Percentiles rank a stretch among this genome's conserved stretches.
Evolutionary conservation across 2,329 filamentous ascomycete genomes (phyloP).

Genomic region (Tolypocladium paradoxum): DNA sequence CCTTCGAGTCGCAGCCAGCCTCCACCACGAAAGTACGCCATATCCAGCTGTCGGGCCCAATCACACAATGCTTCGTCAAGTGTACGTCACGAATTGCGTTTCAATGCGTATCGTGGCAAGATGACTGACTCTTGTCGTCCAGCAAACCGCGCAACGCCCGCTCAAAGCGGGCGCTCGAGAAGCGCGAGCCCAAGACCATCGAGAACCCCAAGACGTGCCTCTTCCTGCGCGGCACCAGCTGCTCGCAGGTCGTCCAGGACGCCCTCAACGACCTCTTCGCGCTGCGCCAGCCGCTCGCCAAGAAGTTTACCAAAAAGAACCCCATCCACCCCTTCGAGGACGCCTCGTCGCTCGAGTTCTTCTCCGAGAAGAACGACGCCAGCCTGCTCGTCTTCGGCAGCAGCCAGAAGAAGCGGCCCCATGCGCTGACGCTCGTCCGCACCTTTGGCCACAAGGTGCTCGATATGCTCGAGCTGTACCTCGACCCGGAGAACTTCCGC

Average conservation of each 20-base stretch:
- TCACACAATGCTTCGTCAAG: conserved; percentile 36
- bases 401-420: conserved; percentile 90
- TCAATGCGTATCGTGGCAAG: no score
- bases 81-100: conserved; percentile 21
- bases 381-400: conserved; percentile 74
- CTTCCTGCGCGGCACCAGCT: conserved; percentile 78
- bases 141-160: conserved; percentile 63
- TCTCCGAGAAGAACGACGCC: conserved; percentile 92
- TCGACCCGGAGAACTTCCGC: conserved; percentile 64
- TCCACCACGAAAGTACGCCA: neutral
- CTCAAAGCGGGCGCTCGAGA: conserved; percentile 89
- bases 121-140: neutral
- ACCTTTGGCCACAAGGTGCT: conserved; percentile 80
- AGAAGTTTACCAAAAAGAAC: conserved; percentile 97
- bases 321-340: conserved; percentile 91
- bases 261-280: conserved; percentile 77
- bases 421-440: conserved; percentile 72
- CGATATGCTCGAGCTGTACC: conserved; percentile 87
- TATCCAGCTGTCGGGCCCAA: neutral
- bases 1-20: conserved; percentile 1
- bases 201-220: conserved; percentile 88
- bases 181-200: conserved; percentile 76
- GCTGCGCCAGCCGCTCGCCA: conserved; percentile 71
- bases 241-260: conserved; percentile 72
- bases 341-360: conserved; percentile 79